Evolutionary conservation across 768 basidiomycete genomes (phyloP), one percentile per base, ranked within the genome.

Genomic region (Postia placenta): DNA sequence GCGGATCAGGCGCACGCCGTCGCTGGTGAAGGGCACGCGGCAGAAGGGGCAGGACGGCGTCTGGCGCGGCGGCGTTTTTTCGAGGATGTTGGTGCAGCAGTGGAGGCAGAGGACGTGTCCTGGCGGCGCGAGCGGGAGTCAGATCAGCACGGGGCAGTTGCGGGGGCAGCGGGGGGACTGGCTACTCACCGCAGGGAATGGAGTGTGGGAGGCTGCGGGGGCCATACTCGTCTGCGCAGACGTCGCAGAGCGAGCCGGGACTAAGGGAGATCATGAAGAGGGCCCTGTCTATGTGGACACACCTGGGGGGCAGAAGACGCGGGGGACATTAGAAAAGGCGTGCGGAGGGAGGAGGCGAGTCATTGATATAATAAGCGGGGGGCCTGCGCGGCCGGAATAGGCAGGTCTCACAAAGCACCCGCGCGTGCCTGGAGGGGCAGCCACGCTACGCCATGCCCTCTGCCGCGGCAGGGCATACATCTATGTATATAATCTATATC

Each of bases 141-240:
- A n/a, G n/a, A n/a, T n/a, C n/a, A n/a, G n/a, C n/a, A n/a, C n/a
- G n/a, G n/a, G n/a, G n/a, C n/a, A n/a, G n/a, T n/a, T n/a, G n/a
- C n/a, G n/a, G n/a, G n/a, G n/a, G n/a, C n/a, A n/a, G n/a, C n/a
- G n/a, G n/a, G 42, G 47, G 47, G 24, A 23, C 53, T 45, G 56
- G 53, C 53, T 20, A 67, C 78, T 56, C 45, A 87, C 87, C 87
- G 69, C 87, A 90, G 52, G 87, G 83, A 64, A 90, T 88, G 45
- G 80, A 86, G 65, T 89, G 83, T 53, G 87, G 87, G 54, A 78
- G 70, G 65, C 80, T 81, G 59, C 81, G 81, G 50, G 79, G 72
- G 63, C 83, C 83, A 69, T 78, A 90, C 74, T 89, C 86, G 70
- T 89, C 87, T 62, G 87, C 87, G 74, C 87, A 90, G 63, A 90